Percentiles rank a stretch among this genome's conserved stretches.
These are phyloP conservation scores for Mallotus repandus DNA, from an alignment of 441 rosid genomes.

Conservation along the genomic window DNA sequence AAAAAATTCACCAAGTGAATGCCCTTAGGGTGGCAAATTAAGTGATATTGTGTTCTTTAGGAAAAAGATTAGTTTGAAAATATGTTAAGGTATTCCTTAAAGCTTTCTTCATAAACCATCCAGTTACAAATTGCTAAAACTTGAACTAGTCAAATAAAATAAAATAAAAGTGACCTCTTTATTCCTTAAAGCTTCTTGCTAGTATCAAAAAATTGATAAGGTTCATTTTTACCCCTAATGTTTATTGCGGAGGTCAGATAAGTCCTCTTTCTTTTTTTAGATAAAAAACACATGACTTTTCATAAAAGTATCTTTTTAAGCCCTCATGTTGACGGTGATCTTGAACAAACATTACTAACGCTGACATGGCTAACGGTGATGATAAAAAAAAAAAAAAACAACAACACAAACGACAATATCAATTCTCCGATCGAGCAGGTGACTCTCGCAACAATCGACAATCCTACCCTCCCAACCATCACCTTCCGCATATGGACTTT, in stretches of 20 bases:
- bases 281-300: no score
- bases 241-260: no score
- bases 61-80: neutral
- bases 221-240: no score
- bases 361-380: no score
- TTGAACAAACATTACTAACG: no score
- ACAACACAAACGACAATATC: constrained; percentile 22
- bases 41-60: neutral
- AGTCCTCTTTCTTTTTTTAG: no score
- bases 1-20: neutral
- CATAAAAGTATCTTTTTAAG: no score
- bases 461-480: constrained; percentile 60
- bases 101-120: neutral
- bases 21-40: neutral
- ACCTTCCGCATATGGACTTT: constrained; percentile 88
- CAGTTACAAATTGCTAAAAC: neutral
- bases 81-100: neutral
- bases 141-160: neutral
- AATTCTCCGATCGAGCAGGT: constrained; percentile 81
- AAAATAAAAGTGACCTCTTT: neutral
- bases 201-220: no score
- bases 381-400: no score
- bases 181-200: no score
- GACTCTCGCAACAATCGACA: constrained; percentile 81
- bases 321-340: no score